Evolutionary conservation across 495 filamentous ascomycete species (phyloP), one percentile per base, ranked within the genome.

Genomic region (Aspergillus affinis): DNA sequence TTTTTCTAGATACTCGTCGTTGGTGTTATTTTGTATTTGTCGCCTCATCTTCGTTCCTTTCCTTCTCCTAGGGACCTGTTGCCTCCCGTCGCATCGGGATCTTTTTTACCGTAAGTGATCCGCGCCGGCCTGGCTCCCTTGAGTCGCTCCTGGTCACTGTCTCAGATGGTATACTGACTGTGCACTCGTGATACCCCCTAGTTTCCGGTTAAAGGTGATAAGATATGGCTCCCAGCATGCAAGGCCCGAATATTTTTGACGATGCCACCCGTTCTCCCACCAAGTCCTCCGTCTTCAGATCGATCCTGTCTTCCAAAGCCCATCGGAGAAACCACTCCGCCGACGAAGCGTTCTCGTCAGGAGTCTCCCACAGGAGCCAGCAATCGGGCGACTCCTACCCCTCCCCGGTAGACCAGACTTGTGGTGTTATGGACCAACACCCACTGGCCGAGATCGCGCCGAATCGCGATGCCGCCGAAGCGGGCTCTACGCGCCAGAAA

Each of bases 171-270:
- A 57, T 57, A 29, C 61, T 58, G 30, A 60, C 32, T 27, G 13
- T 59, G 49, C 36, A 4, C 45, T n/a, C 36, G 18, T 4, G n/a
- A n/a, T 55, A 26, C 21, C 26, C 27, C 29, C 2, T 58, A 72
- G 72, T 70, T 71, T 69, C 69, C 69, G 70, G 68, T 61, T 63
- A 67, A 72, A 70, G 65, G 63, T 63, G 61, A 73, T 71, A 68
- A 59, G 64, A 69, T 48, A 80, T 80, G 77, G 70, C 73, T 58
- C 60, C 69, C 53, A 73, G 51, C 65, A 64, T 64, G 41, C 66
- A 73, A 51, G 65, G 64, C 51, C 76, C 77, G n/a, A 66, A 69
- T 58, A 80, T 80, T 61, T 80, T 80, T 56, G 77, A 80, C 51
- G 77, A 80, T 68, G 65, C 75, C 47, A 70, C 61, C 53, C 74